Percentiles rank a stretch among this genome's conserved stretches.
phyloP scores from a whole-genome alignment of 1,284 basidiomycete species.

The Cryptococcus maquisensis region DNA sequence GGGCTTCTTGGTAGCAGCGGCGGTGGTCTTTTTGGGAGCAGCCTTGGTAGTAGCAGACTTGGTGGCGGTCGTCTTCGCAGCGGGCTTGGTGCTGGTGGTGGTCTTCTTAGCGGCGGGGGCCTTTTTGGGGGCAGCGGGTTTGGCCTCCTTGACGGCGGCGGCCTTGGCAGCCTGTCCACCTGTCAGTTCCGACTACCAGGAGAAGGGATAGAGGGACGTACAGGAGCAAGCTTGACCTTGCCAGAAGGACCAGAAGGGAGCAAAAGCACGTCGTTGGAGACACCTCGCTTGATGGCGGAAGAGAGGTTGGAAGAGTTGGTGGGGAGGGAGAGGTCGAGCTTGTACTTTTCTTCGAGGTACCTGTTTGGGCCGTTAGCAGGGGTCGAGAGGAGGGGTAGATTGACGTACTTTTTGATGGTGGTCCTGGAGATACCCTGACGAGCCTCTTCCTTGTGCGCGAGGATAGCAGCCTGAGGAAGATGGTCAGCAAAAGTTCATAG shows the following conservation, averaged over 20 bases:
- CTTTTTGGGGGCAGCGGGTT: neutral
- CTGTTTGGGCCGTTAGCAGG: conserved; percentile 40
- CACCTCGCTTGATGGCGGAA: conserved; percentile 73
- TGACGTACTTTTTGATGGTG: conserved; percentile 82
- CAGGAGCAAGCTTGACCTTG: conserved; percentile 67
- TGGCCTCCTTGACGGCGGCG: neutral
- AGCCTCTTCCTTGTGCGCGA: conserved; percentile 67
- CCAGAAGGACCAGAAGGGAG: conserved; percentile 82
- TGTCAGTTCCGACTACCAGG: neutral
- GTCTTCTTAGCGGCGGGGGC: neutral
- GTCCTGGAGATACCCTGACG: conserved; percentile 82
- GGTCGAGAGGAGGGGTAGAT: conserved; percentile 23
- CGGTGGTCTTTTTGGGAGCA: neutral
- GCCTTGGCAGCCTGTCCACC: conserved; percentile 21
- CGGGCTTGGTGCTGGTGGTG: neutral
- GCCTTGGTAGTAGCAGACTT: neutral
- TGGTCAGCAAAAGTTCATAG: neutral
- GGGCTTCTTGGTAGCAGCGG: conserved; percentile 11
- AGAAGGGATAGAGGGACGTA: neutral
- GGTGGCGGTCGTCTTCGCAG: neutral
- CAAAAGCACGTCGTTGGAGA: conserved; percentile 71
- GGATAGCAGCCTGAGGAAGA: conserved; percentile 64
- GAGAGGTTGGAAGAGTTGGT: conserved; percentile 75
- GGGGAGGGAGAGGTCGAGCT: conserved; percentile 65
- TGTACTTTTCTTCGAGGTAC: conserved; percentile 73